Evolutionary conservation across 1,139 yeast genomes (phyloP).

Genomic region (Maudiozyma humilis): DNA sequence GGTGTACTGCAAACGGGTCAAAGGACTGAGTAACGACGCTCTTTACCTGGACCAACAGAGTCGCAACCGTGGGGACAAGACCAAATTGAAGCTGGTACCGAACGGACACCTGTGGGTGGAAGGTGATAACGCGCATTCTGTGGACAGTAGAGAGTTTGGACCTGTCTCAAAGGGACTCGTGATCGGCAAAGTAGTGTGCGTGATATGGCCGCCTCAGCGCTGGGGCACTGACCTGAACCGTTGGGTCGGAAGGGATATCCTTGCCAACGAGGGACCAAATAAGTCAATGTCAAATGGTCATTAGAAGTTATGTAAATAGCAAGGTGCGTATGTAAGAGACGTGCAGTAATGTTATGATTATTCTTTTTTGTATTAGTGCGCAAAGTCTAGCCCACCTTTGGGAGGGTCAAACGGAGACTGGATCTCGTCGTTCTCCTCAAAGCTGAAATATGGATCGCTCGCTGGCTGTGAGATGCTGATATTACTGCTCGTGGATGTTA

Average conservation of each 20-base stretch:
- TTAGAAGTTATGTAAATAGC: background rate
- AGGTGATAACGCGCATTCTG: constrained; percentile 82
- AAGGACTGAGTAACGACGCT: constrained; percentile 64
- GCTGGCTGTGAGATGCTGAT: constrained; percentile 13
- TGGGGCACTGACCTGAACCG: constrained; percentile 33
- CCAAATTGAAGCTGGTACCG: constrained; percentile 49
- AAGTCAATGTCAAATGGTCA: background rate
- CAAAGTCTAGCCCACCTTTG: background rate
- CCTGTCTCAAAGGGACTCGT: constrained; percentile 75
- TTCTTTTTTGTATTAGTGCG: no score
- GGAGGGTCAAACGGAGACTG: background rate
- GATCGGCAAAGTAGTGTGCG: constrained; percentile 57
- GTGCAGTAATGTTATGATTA: no score
- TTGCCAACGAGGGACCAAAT: constrained; percentile 9
- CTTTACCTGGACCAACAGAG: constrained; percentile 26
- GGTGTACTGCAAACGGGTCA: constrained; percentile 66
- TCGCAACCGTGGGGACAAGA: constrained; percentile 57
- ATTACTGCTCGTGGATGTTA: constrained; percentile 11
- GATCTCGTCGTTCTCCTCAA: constrained; percentile 14
- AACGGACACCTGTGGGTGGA: constrained; percentile 87
- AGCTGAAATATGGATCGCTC: constrained; percentile 14
- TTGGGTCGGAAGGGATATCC: constrained; percentile 23
- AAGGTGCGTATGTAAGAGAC: background rate
- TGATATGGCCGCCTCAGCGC: constrained; percentile 63
- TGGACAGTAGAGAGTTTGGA: constrained; percentile 80